Conservation (phyloP, 2,329 filamentous ascomycete genomes). For the Kalaharituber pfeilii region DNA sequence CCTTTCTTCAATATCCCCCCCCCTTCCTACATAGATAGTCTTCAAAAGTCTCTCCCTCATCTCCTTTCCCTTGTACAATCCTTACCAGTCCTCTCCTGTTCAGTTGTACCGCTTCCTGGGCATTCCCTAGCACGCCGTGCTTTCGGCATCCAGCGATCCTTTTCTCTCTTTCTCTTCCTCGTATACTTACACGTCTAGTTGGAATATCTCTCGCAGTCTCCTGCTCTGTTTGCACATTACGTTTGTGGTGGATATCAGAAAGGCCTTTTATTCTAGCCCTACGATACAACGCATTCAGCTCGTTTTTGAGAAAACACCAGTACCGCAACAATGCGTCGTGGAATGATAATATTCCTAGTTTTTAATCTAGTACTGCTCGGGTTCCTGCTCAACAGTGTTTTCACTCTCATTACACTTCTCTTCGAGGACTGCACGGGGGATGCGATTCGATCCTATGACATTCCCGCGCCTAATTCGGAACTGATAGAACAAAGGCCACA, state of each 20-base stretch:
- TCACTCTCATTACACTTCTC: conserved; percentile 52
- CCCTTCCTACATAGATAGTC: too few relatives aligned
- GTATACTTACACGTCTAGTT: not conserved
- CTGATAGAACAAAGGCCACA: conserved; percentile 39
- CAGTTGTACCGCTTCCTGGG: not conserved
- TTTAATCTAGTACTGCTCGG: conserved; percentile 46
- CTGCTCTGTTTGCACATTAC: too few relatives aligned
- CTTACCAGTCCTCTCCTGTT: not conserved
- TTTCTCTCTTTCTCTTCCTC: not conserved
- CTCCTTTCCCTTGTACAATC: not conserved
- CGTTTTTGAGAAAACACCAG: too few relatives aligned
- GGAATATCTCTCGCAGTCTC: not conserved
- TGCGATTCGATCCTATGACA: conserved; percentile 47
- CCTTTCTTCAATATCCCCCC: not conserved
- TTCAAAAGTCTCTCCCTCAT: too few relatives aligned
- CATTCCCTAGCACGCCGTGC: not conserved
- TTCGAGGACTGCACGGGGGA: conserved; percentile 49
- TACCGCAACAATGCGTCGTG: conserved; percentile 20
- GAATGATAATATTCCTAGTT: conserved; percentile 41
- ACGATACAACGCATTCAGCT: too few relatives aligned
- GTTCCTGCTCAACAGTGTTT: conserved; percentile 49
- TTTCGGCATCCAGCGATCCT: not conserved
- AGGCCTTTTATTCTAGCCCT: too few relatives aligned
- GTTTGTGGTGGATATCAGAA: too few relatives aligned
- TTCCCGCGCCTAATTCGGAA: conserved; percentile 46